Percentiles rank a stretch among this genome's conserved stretches.
Evolutionary conservation across 2,329 filamentous ascomycete species (phyloP).

Genomic region (Fusarium burgessii): DNA sequence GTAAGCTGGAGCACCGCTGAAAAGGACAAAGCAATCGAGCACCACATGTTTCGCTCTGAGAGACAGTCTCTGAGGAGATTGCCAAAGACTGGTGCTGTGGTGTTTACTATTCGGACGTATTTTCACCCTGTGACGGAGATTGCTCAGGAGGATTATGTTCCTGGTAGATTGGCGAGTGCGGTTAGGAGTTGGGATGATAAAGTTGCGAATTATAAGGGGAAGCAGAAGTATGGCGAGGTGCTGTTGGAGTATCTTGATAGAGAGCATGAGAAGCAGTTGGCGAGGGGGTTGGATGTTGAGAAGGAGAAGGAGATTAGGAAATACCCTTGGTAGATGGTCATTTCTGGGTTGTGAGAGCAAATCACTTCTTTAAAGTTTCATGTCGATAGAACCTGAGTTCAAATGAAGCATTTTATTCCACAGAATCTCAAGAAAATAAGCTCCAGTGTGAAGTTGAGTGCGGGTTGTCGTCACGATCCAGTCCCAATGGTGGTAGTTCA

Average conservation of each 20-base stretch:
- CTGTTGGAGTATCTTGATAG: slow-evolving; percentile 80
- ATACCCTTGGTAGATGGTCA: slow-evolving; percentile 67
- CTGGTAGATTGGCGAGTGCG: slow-evolving; percentile 80
- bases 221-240: slow-evolving; percentile 78
- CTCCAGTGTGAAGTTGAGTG: too few species aligned
- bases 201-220: slow-evolving; percentile 82
- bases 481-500: too few species aligned
- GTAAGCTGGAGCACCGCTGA: slow-evolving; percentile 82
- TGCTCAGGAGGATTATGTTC: slow-evolving; percentile 78
- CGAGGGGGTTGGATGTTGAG: slow-evolving; percentile 71
- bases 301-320: slow-evolving; percentile 69
- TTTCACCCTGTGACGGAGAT: slow-evolving; percentile 79
- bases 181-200: slow-evolving; percentile 85
- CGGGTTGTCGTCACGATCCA: too few species aligned
- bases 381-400: neutral
- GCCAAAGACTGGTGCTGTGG: slow-evolving; percentile 67
- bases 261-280: slow-evolving; percentile 79
- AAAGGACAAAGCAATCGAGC: slow-evolving; percentile 76
- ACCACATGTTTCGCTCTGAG: slow-evolving; percentile 84
- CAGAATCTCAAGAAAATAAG: too few species aligned
- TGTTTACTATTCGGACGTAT: slow-evolving; percentile 85
- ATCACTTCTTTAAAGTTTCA: neutral
- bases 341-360: neutral
- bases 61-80: slow-evolving; percentile 76
- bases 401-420: neutral